phyloP scores from a whole-genome alignment of 2,329 filamentous ascomycete species.

The Colletotrichum aenigma region DNA sequence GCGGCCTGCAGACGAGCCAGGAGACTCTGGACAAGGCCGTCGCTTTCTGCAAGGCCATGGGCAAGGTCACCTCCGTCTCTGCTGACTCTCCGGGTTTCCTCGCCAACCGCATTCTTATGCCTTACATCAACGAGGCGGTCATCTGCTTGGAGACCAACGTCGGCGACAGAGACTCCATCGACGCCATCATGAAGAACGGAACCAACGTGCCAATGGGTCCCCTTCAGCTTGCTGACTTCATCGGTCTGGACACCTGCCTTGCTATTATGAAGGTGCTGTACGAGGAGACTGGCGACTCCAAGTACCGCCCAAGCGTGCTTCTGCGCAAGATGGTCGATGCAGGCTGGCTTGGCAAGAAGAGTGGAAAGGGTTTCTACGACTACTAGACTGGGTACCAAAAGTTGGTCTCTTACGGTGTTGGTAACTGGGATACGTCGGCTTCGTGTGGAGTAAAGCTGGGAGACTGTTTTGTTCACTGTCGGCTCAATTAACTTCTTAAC shows the following conservation, averaged over 20 bases:
- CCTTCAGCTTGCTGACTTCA: constrained; percentile 92
- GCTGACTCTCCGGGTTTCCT: constrained; percentile 93
- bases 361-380: constrained; percentile 93
- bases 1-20: constrained; percentile 86
- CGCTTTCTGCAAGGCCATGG: constrained; percentile 88
- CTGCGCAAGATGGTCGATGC: constrained; percentile 96
- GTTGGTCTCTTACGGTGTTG: neutral
- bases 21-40: constrained; percentile 83
- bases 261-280: constrained; percentile 97
- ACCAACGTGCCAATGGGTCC: constrained; percentile 99
- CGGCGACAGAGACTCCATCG: constrained; percentile 88
- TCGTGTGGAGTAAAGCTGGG: neutral
- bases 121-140: constrained; percentile 98
- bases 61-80: constrained; percentile 87
- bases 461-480: neutral
- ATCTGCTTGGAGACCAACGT: constrained; percentile 95
- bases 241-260: constrained; percentile 93
- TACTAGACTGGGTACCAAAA: constrained; percentile 58
- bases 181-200: constrained; percentile 98
- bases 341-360: constrained; percentile 97
- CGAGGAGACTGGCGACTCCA: constrained; percentile 89
- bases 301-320: constrained; percentile 89
- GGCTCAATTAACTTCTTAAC: neutral
- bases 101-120: constrained; percentile 97
- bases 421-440: neutral